These are phyloP conservation scores for Boletellus sp. DNA, from an alignment of 1,284 basidiomycete genomes.

Conservation along the genomic window DNA sequence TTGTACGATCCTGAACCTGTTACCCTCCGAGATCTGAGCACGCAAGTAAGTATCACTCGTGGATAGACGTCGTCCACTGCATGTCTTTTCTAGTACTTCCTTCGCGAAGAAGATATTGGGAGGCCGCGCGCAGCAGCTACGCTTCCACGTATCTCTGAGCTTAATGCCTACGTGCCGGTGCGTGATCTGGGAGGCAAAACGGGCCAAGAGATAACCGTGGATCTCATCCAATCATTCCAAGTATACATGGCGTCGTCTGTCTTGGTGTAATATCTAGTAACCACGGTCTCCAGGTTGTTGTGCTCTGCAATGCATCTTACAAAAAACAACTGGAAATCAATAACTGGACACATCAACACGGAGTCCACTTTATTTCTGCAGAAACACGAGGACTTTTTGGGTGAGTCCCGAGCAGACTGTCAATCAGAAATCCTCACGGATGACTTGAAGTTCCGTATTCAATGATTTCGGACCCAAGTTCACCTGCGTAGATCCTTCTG, in stretches of 20 bases:
- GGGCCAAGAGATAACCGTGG: constrained; percentile 73
- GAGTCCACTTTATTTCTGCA: constrained; percentile 89
- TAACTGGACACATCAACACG: constrained; percentile 87
- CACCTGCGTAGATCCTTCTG: constrained; percentile 92
- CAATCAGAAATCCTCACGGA: constrained; percentile 17
- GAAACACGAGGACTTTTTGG: constrained; percentile 95
- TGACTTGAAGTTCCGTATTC: constrained; percentile 74
- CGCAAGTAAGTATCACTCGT: constrained; percentile 61
- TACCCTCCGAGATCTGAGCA: constrained; percentile 84
- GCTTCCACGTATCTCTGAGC: constrained; percentile 86
- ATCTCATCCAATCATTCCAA: constrained; percentile 85
- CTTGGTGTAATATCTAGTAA: constrained; percentile 2
- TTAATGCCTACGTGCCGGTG: constrained; percentile 96
- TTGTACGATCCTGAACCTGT: constrained; percentile 93
- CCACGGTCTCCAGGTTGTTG: constrained; percentile 67
- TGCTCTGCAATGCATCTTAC: constrained; percentile 78
- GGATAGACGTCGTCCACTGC: neutral
- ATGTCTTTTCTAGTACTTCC: constrained; percentile 74
- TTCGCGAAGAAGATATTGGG: constrained; percentile 85
- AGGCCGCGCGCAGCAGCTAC: constrained; percentile 86
- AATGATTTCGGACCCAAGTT: constrained; percentile 97
- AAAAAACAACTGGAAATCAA: constrained; percentile 92
- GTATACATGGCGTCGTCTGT: constrained; percentile 39
- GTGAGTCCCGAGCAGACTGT: constrained; percentile 40
- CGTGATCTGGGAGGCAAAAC: constrained; percentile 68